Conservation (phyloP, 257 asterid genomes). For the Galeopsis tetrahit region DNA sequence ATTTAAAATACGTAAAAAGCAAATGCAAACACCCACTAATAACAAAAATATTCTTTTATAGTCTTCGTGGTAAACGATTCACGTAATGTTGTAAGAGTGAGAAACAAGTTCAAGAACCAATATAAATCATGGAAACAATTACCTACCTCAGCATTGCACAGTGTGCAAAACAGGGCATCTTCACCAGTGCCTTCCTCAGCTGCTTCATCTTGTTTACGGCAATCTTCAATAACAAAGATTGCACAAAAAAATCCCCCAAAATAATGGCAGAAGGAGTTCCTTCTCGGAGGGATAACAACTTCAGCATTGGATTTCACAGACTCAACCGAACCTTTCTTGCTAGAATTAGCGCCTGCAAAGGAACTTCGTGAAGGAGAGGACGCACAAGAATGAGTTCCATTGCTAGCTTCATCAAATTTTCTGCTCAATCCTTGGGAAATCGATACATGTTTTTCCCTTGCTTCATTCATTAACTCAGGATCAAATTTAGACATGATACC, state of each 20-base stretch:
- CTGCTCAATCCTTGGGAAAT: constrained; percentile 47
- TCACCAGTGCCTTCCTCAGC: constrained; percentile 75
- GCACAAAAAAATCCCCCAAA: constrained; percentile 74
- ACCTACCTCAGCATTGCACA: constrained; percentile 94
- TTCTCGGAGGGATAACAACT: constrained; percentile 50
- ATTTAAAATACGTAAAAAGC: constrained; percentile 28
- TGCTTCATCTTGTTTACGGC: constrained; percentile 65
- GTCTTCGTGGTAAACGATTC: neutral
- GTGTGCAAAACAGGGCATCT: constrained; percentile 96
- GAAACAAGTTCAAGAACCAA: neutral
- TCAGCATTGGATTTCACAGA: constrained; percentile 59
- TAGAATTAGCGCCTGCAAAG: constrained; percentile 64
- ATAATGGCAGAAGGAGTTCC: constrained; percentile 51
- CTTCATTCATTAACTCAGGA: constrained; percentile 51
- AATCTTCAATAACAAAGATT: constrained; percentile 82
- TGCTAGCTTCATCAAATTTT: constrained; percentile 73
- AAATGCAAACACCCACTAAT: constrained; percentile 21
- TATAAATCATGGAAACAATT: constrained; percentile 22
- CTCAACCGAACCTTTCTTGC: constrained; percentile 69
- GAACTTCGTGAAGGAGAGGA: constrained; percentile 82
- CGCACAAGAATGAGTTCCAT: constrained; percentile 66
- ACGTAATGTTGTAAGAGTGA: neutral
- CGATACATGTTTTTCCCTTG: constrained; percentile 51
- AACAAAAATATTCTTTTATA: constrained; percentile 1
- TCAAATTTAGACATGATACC: constrained; percentile 88